A percentile compares a stretch with the other conserved stretches of the same genome.
Conservation (phyloP, 1,284 basidiomycete genomes). For the Cystobasidium slooffiae region DNA sequence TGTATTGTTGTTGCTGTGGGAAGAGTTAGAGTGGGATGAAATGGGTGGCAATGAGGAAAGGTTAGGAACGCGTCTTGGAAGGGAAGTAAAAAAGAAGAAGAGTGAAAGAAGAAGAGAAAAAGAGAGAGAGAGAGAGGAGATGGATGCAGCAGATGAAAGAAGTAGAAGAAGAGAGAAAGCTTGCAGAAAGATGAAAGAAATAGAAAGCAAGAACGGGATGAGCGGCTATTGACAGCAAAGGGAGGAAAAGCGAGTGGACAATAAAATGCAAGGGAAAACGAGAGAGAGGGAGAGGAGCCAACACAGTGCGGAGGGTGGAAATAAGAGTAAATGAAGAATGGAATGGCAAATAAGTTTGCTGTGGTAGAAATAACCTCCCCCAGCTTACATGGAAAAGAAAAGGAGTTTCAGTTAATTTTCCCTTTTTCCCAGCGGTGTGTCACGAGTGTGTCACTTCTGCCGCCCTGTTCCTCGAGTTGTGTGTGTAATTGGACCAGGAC, state of each 20-base stretch:
- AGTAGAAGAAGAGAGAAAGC: too few relatives aligned
- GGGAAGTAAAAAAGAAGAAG: too few relatives aligned
- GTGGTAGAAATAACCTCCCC: too few relatives aligned
- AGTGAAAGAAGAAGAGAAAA: not conserved
- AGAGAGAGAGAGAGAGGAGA: not conserved
- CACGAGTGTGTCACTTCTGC: conserved; percentile 15
- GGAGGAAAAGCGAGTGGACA: not conserved
- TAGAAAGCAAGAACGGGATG: not conserved
- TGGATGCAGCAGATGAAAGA: not conserved
- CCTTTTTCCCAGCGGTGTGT: not conserved
- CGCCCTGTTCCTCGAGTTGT: not conserved
- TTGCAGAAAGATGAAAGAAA: not conserved
- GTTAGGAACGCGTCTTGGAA: too few relatives aligned
- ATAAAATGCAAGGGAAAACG: not conserved
- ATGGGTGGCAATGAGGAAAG: not conserved
- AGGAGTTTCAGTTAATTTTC: too few relatives aligned
- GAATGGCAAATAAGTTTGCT: not conserved
- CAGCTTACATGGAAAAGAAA: not conserved
- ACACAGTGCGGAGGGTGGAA: not conserved
- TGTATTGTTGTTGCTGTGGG: not conserved
- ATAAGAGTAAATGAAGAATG: not conserved
- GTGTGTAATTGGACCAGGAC: not conserved
- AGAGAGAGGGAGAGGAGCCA: not conserved
- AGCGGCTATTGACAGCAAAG: not conserved
- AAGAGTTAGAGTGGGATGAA: not conserved